A percentile compares a stretch with the other conserved stretches of the same genome.
phyloP scores from a whole-genome alignment of 2,329 filamentous ascomycete species.

The Myriangium duriaei region DNA sequence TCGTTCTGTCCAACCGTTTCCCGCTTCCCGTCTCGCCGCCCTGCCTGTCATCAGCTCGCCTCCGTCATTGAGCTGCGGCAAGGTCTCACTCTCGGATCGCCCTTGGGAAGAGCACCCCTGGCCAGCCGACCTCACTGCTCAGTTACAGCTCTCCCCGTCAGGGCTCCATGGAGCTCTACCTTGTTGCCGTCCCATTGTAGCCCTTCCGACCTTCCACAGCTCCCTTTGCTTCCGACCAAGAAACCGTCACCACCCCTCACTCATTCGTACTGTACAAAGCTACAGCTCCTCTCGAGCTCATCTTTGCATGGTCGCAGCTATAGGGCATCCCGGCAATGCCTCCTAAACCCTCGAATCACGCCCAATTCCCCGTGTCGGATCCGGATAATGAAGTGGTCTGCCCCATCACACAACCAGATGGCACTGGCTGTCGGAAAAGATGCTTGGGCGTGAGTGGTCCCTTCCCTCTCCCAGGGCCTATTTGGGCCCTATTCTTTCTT shows the following conservation, averaged over 20 bases:
- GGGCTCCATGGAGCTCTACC: background rate
- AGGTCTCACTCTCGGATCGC: background rate
- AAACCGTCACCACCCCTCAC: too few species aligned
- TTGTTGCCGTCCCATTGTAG: background rate
- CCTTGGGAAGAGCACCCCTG: background rate
- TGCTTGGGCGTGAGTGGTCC: constrained; percentile 81
- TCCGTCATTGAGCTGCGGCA: background rate
- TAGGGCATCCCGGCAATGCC: constrained; percentile 51
- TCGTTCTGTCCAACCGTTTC: too few species aligned
- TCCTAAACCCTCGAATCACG: constrained; percentile 65
- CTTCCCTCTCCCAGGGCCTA: constrained; percentile 7
- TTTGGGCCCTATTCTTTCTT: constrained; percentile 2
- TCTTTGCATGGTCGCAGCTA: constrained; percentile 9
- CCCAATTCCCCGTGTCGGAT: constrained; percentile 70
- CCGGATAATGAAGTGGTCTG: constrained; percentile 94
- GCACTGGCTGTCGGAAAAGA: constrained; percentile 91
- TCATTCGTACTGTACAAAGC: constrained; percentile 5
- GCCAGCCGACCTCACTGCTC: too few species aligned
- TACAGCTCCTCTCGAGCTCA: constrained; percentile 11
- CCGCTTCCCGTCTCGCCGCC: too few species aligned
- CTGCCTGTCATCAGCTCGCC: too few species aligned
- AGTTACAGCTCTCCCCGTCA: background rate
- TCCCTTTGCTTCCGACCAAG: too few species aligned
- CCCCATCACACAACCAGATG: constrained; percentile 89
- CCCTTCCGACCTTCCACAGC: constrained; percentile 1